A percentile compares a stretch with the other conserved stretches of the same genome.
Conservation (phyloP, 1,139 yeast genomes). For the Saccharomyces pastorianus region DNA sequence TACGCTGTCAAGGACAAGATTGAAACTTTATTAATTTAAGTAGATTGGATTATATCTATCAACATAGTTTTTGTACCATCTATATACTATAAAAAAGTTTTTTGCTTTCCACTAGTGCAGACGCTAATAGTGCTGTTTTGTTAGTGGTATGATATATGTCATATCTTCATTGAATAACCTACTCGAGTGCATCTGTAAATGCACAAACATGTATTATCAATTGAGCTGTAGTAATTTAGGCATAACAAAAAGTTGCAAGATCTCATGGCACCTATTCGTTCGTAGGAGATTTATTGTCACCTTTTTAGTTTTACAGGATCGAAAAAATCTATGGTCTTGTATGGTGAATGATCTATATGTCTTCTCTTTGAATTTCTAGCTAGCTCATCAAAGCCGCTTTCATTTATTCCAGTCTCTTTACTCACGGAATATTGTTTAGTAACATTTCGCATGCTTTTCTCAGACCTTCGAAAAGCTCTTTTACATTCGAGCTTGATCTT, state of each 20-base stretch:
- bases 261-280: background rate
- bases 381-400: background rate
- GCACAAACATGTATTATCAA: no score
- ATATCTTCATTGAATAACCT: background rate
- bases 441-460: background rate
- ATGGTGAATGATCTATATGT: background rate
- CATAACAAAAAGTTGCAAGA: no score
- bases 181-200: background rate
- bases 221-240: no score
- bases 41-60: background rate
- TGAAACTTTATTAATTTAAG: slow-evolving; percentile 89
- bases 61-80: background rate
- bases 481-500: background rate
- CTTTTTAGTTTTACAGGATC: background rate
- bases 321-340: background rate
- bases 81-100: background rate
- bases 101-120: background rate
- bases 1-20: slow-evolving; percentile 97
- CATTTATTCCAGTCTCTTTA: background rate
- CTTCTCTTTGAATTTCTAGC: background rate
- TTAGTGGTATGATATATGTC: background rate
- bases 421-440: background rate
- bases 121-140: background rate
- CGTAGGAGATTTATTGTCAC: background rate
- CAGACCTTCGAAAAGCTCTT: background rate